Evolutionary conservation across 805 yeast genomes (phyloP), one percentile per base, ranked within the genome.

Genomic region (Spathaspora hagerdaliae): DNA sequence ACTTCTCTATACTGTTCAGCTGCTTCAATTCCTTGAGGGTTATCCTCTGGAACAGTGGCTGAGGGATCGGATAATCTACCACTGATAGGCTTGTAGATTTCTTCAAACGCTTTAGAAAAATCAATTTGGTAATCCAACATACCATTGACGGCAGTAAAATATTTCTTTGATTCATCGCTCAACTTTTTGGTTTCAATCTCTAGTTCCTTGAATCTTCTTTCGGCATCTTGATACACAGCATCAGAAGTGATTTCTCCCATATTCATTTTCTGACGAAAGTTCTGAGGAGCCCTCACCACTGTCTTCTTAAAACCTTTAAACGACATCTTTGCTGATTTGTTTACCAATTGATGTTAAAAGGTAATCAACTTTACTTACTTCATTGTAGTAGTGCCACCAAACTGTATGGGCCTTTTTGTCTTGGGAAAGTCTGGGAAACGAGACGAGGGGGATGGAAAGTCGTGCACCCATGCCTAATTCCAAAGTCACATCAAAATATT

Each of bases 21-120:
- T 1, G 99, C 99, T 58, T 86, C 83, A 53, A 94, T 89, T 55
- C 98, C 99, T 43, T 94, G 96, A 3, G 97, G 97, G 60, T 91
- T 91, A 55, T 95, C 97, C 62, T 94, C 99, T 0, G 91, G 91
- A 39, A 81, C 78, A 2, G 88, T 66, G 7, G 94, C 80, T 59
- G 83, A 87, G 7, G 97, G 97, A 63, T 94, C 98, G 12, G 94
- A 82, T 61, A 87, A 73, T 50, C 90, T 82, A 37, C 99, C 99
- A 45, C 94, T 83, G 50, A 94, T 94, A 1, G 99, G 99, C 67
- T 92, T 89, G 71, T 90, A 94, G 49, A 94, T 86, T 61, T 91
- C 97, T 64, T 91, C 97, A 67, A 94, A 89, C 3, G 96, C 92
- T 59, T 85, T 85, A n/a, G 96, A 86, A 64, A 91, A 94, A 48